Percentiles rank a stretch among this genome's conserved stretches.
phyloP scores from a whole-genome alignment of 139 green algal genomes.

The Chlorella sp. region DNA sequence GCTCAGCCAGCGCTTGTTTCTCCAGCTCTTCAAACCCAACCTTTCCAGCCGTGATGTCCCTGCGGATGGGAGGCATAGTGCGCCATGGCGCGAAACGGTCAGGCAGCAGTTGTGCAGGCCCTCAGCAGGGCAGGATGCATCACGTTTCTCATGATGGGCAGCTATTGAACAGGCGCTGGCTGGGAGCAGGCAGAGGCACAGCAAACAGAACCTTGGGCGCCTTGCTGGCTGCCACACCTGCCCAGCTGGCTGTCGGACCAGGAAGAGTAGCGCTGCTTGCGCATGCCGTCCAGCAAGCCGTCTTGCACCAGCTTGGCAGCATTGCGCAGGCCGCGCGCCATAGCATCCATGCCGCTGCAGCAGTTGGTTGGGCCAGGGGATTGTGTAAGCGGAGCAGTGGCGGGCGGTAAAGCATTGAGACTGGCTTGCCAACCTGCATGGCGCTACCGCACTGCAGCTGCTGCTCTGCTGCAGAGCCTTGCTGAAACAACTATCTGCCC shows the following conservation, averaged over 20 bases:
- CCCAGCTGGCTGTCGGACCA: constrained; percentile 21
- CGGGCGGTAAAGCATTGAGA: too few species aligned
- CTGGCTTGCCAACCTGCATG: too few species aligned
- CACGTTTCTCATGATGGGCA: not conserved
- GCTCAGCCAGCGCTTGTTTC: constrained; percentile 35
- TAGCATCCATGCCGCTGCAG: constrained; percentile 68
- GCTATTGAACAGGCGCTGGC: too few species aligned
- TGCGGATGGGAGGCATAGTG: constrained; percentile 15
- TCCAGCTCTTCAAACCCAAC: constrained; percentile 52
- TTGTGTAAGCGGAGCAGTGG: too few species aligned
- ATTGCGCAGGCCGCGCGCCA: constrained; percentile 74
- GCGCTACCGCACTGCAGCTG: too few species aligned
- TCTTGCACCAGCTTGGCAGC: constrained; percentile 65
- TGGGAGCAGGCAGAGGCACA: too few species aligned
- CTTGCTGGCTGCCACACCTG: not conserved
- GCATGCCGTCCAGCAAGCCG: constrained; percentile 26
- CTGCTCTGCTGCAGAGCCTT: too few species aligned
- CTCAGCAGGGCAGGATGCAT: not conserved
- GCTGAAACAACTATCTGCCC: too few species aligned
- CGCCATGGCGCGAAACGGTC: too few species aligned
- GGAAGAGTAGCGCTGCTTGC: constrained; percentile 34
- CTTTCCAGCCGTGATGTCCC: constrained; percentile 53
- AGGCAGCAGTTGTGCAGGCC: not conserved
- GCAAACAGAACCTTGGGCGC: too few species aligned
- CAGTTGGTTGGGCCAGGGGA: too few species aligned